Conservation (phyloP, 2,329 filamentous ascomycete species). For the Polytolypa hystricis region DNA sequence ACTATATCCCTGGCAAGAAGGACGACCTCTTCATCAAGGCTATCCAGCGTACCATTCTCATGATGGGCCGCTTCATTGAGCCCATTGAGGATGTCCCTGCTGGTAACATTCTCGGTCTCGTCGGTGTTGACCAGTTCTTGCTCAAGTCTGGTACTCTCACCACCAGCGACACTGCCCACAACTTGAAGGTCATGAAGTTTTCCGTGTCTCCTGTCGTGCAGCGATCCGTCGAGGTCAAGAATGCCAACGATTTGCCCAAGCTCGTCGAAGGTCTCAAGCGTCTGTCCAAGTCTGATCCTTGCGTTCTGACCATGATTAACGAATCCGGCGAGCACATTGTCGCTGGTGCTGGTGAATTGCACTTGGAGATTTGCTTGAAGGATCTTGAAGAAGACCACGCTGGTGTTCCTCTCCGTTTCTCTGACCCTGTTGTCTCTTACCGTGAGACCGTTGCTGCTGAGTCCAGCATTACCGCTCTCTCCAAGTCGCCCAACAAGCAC, state of each 20-base stretch:
- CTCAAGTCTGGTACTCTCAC: conserved; percentile 99
- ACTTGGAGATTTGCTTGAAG: conserved; percentile 99
- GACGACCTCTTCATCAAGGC: conserved; percentile 99
- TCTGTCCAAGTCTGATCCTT: conserved; percentile 99
- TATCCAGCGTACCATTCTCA: conserved; percentile 98
- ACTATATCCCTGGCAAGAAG: conserved; percentile 97
- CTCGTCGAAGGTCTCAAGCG: conserved; percentile 99
- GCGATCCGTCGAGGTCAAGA: conserved; percentile 99
- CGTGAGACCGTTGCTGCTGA: conserved; percentile 81
- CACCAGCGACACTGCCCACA: conserved; percentile 94
- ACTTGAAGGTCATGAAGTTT: conserved; percentile 99
- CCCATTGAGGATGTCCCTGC: conserved; percentile 98
- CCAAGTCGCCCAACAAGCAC: conserved; percentile 99
- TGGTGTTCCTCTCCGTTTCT: conserved; percentile 93
- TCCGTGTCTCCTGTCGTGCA: conserved; percentile 98
- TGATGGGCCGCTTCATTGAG: conserved; percentile 99
- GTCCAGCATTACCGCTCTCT: conserved; percentile 92
- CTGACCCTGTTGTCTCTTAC: conserved; percentile 96
- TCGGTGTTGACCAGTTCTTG: conserved; percentile 99
- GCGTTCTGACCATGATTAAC: conserved; percentile 80
- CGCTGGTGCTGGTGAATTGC: conserved; percentile 97
- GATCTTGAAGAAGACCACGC: conserved; percentile 99
- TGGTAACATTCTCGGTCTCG: conserved; percentile 98
- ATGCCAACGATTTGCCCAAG: conserved; percentile 98
- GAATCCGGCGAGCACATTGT: conserved; percentile 98